A percentile compares a stretch with the other conserved stretches of the same genome.
phyloP scores from a whole-genome alignment of 768 basidiomycete genomes.

The Mycena venus region DNA sequence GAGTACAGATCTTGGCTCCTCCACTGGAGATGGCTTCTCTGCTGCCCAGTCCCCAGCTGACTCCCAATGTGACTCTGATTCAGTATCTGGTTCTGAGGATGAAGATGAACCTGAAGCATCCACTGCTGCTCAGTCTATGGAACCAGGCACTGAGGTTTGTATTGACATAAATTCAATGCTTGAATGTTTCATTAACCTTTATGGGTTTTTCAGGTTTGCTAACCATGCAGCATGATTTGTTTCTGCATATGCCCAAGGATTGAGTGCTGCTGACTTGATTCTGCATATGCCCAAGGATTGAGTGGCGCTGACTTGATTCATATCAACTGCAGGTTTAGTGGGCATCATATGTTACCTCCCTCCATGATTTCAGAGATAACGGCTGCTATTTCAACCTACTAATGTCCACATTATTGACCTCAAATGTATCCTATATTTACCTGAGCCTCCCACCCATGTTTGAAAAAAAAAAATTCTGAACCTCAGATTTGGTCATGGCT shows the following conservation, averaged over 20 bases:
- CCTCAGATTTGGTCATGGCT: not conserved
- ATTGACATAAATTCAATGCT: not conserved
- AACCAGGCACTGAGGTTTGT: not conserved
- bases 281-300: too few relatives aligned
- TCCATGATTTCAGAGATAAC: constrained; percentile 8
- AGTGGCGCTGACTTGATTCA: too few relatives aligned
- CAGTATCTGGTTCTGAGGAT: not conserved
- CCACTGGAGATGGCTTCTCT: constrained; percentile 4
- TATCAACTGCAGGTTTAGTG: too few relatives aligned
- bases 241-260: too few relatives aligned
- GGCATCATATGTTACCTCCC: too few relatives aligned
- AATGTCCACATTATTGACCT: too few relatives aligned
- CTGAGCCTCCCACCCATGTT: too few relatives aligned
- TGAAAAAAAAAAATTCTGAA: not conserved
- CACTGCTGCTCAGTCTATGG: not conserved
- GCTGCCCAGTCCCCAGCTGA: constrained; percentile 7
- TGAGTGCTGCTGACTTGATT: too few relatives aligned
- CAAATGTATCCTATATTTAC: too few relatives aligned
- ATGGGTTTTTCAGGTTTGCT: not conserved
- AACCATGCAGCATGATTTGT: constrained; percentile 2
- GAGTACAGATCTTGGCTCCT: constrained; percentile 7
- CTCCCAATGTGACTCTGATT: not conserved
- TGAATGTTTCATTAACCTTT: not conserved
- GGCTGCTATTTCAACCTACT: too few relatives aligned
- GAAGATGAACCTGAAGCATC: not conserved